Evolutionary conservation across 768 basidiomycete species (phyloP).

Genomic region (Phylloporus sp.): DNA sequence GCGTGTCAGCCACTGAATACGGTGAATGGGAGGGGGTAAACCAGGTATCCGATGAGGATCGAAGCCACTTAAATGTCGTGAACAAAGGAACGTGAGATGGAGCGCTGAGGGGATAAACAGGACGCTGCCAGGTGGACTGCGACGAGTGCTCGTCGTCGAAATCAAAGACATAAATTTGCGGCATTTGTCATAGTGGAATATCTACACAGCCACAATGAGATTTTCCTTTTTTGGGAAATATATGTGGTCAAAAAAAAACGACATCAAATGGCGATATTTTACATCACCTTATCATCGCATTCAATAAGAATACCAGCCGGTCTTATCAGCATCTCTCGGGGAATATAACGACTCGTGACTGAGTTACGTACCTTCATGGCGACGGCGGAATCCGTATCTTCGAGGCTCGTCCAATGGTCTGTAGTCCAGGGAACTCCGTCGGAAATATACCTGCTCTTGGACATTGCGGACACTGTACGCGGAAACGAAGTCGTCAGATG

Average conservation of each 20-base stretch:
- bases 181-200: constrained; percentile 26
- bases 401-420: background rate
- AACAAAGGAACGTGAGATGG: constrained; percentile 13
- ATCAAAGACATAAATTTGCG: constrained; percentile 16
- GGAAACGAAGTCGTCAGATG: constrained; percentile 5
- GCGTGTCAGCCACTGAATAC: constrained; percentile 7
- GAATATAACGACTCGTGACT: no score
- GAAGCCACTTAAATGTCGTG: constrained; percentile 10
- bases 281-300: background rate
- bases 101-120: background rate
- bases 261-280: background rate
- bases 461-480: background rate
- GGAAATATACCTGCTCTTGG: background rate
- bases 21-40: background rate
- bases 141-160: constrained; percentile 14
- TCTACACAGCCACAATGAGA: constrained; percentile 20
- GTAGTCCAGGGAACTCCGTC: background rate
- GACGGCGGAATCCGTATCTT: background rate
- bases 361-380: background rate
- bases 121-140: background rate
- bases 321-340: background rate
- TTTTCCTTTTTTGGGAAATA: constrained; percentile 11
- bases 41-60: background rate
- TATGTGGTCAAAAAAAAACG: constrained; percentile 1
- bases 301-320: background rate